phyloP scores from a whole-genome alignment of 176 grass and related monocot species.

The Rhynchospora breviuscula region DNA sequence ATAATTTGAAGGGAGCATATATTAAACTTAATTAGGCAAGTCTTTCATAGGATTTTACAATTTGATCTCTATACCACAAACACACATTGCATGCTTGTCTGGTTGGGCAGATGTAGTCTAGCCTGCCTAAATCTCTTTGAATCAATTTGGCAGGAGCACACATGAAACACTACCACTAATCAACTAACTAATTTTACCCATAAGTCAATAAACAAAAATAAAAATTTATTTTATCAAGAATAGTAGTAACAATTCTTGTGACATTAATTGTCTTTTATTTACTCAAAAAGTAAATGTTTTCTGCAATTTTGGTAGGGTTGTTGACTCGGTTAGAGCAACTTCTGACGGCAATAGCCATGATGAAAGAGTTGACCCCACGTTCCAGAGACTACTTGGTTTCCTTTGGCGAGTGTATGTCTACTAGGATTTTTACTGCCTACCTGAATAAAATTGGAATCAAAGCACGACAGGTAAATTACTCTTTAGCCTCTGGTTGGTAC shows the following conservation, averaged over 20 bases:
- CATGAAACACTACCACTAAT: background rate
- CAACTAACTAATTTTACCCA: background rate
- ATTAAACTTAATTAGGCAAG: background rate
- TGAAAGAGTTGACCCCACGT: slow-evolving; percentile 91
- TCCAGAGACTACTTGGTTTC: slow-evolving; percentile 87
- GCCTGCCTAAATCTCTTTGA: background rate
- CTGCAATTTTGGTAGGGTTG: slow-evolving; percentile 35
- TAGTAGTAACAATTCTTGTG: background rate
- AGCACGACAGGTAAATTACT: slow-evolving; percentile 61
- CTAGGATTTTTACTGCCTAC: slow-evolving; percentile 85
- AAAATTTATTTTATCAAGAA: background rate
- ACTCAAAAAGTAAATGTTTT: background rate
- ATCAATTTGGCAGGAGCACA: background rate
- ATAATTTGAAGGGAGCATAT: background rate
- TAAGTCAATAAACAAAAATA: background rate
- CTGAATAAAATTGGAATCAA: slow-evolving; percentile 72
- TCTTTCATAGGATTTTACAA: background rate
- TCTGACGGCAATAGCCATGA: slow-evolving; percentile 90
- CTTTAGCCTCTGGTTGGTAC: slow-evolving; percentile 12
- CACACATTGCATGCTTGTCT: background rate
- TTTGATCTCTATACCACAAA: background rate
- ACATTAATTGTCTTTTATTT: background rate
- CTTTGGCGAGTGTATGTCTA: slow-evolving; percentile 97
- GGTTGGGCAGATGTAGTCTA: background rate
- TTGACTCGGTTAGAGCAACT: slow-evolving; percentile 87